Evolutionary conservation across 495 filamentous ascomycete species (phyloP).

Genomic region (Beverwykella pulmonaria): DNA sequence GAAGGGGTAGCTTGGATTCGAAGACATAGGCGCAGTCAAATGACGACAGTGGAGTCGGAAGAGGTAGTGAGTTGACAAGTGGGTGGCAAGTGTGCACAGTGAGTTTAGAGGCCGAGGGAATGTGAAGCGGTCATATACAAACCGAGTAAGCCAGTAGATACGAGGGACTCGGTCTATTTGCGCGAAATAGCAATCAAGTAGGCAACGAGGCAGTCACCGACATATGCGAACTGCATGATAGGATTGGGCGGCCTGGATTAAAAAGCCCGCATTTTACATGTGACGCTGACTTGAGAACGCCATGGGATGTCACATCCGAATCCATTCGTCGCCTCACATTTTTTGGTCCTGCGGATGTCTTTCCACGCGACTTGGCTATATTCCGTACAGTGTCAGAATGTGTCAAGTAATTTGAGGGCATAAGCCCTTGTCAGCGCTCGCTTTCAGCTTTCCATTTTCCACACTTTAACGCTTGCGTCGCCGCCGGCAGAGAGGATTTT

Average conservation of each 20-base stretch:
- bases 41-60: background rate
- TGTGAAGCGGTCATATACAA: background rate
- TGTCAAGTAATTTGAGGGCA: background rate
- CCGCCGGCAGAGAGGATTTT: slow-evolving; percentile 78
- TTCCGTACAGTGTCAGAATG: background rate
- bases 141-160: background rate
- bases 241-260: too few species aligned
- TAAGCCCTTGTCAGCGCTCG: background rate
- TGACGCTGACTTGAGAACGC: too few species aligned
- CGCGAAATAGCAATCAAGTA: too few species aligned
- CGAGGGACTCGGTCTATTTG: too few species aligned
- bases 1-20: background rate
- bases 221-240: too few species aligned
- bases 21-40: background rate
- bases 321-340: too few species aligned
- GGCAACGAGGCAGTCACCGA: too few species aligned
- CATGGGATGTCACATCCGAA: too few species aligned
- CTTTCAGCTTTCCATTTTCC: slow-evolving; percentile 60
- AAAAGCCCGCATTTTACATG: too few species aligned
- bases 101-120: background rate
- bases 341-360: background rate
- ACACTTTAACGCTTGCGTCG: slow-evolving; percentile 89
- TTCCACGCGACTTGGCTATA: background rate
- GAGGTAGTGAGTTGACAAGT: background rate
- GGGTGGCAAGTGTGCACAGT: background rate